Conservation (phyloP, 352 stramenopile genomes). For the Elongisporangium undulatum region DNA sequence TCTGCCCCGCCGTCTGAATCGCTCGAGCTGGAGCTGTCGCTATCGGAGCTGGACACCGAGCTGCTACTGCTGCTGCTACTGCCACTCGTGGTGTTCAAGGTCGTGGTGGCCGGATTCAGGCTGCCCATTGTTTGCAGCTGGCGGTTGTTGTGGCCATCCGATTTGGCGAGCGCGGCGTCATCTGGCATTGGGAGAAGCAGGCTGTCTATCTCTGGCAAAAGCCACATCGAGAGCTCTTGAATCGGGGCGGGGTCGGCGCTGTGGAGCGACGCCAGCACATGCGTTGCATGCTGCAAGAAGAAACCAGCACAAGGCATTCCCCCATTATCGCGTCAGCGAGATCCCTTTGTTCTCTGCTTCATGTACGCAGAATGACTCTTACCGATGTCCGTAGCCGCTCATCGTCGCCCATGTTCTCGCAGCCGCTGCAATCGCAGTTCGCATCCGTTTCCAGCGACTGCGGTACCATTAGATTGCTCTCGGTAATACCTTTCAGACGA, state of each 20-base stretch:
- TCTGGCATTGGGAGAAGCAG: neutral
- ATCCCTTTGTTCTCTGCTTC: neutral
- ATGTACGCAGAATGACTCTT: neutral
- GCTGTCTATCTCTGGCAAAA: neutral
- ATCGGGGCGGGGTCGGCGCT: neutral
- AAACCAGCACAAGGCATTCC: neutral
- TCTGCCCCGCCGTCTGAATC: conserved; percentile 8
- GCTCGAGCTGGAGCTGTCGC: conserved; percentile 19
- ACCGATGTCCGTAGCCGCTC: neutral
- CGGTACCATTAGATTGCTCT: neutral
- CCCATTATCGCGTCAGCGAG: neutral
- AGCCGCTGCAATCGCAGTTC: neutral
- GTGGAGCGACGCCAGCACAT: neutral
- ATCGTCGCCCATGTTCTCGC: neutral
- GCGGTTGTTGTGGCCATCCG: conserved; percentile 9
- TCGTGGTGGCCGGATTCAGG: conserved; percentile 30
- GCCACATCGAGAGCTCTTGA: neutral
- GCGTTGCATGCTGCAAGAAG: neutral
- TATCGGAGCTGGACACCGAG: conserved; percentile 13
- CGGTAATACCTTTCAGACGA: neutral
- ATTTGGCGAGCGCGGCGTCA: conserved; percentile 1
- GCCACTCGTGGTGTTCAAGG: conserved; percentile 21
- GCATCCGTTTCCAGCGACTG: neutral
- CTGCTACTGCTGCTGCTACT: conserved; percentile 29
- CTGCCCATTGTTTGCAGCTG: conserved; percentile 28